Conservation (phyloP, 2,329 filamentous ascomycete species). For the Cadophora gregata region DNA sequence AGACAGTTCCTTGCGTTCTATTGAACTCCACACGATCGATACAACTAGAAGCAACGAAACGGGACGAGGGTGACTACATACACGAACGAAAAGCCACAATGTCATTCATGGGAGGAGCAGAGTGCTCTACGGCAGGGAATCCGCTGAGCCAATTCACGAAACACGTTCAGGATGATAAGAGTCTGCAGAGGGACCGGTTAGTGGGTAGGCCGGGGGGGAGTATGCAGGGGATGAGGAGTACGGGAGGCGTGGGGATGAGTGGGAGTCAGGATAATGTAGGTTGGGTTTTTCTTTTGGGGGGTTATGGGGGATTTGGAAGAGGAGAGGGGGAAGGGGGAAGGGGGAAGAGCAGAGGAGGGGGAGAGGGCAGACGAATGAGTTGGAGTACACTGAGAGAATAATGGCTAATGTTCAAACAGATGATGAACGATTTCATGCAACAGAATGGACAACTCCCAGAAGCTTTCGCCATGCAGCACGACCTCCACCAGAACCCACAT, state of each 20-base stretch:
- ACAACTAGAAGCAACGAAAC: not conserved
- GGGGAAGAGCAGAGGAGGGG: not conserved
- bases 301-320: too few species aligned
- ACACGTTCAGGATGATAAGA: slow-evolving; percentile 95
- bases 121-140: slow-evolving; percentile 96
- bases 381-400: not conserved
- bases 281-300: slow-evolving; percentile 24
- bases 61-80: not conserved
- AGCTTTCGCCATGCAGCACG: slow-evolving; percentile 44
- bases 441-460: slow-evolving; percentile 67
- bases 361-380: not conserved
- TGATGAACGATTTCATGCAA: slow-evolving; percentile 93
- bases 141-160: slow-evolving; percentile 97
- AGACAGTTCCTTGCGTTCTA: not conserved
- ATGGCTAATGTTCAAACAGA: slow-evolving; percentile 57
- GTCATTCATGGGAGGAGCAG: slow-evolving; percentile 95
- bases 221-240: slow-evolving; percentile 79
- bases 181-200: slow-evolving; percentile 87
- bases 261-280: slow-evolving; percentile 73
- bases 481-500: slow-evolving; percentile 39
- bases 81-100: slow-evolving; percentile 53
- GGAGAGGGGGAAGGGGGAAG: not conserved
- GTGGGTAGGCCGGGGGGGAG: slow-evolving; percentile 75
- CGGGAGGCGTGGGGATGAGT: slow-evolving; percentile 51
- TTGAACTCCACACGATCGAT: not conserved